Conservation (phyloP, 441 rosid genomes). For the Gossypium trilobum region DNA sequence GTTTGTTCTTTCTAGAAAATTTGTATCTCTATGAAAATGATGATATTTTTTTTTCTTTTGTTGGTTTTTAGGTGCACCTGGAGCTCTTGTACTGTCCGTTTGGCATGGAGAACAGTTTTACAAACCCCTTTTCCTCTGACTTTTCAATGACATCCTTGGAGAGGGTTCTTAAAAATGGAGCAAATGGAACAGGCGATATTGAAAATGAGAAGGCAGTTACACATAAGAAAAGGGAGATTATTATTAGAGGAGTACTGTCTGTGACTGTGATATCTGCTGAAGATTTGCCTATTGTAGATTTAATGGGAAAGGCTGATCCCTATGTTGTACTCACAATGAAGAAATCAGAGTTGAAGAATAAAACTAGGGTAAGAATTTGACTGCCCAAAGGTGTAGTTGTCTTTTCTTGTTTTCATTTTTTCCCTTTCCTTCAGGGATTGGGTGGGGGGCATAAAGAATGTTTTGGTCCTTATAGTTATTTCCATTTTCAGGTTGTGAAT, state of each 20-base stretch:
- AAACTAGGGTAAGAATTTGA: slow-evolving; percentile 60
- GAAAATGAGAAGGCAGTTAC: slow-evolving; percentile 29
- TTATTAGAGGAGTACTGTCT: slow-evolving; percentile 80
- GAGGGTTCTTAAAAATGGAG: slow-evolving; percentile 54
- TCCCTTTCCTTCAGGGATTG: not conserved
- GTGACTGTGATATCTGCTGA: slow-evolving; percentile 78
- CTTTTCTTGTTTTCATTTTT: too few species aligned
- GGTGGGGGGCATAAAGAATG: too few species aligned
- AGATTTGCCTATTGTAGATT: slow-evolving; percentile 62
- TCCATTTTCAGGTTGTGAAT: slow-evolving; percentile 62
- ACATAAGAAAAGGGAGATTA: slow-evolving; percentile 53
- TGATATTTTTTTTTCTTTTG: not conserved
- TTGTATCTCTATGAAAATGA: not conserved
- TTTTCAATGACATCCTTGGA: slow-evolving; percentile 63
- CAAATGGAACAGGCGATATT: slow-evolving; percentile 30
- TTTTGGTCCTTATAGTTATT: not conserved
- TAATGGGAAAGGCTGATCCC: slow-evolving; percentile 93
- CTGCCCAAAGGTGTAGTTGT: slow-evolving; percentile 5
- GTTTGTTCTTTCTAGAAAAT: not conserved
- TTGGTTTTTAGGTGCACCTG: slow-evolving; percentile 55
- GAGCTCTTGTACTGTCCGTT: slow-evolving; percentile 75
- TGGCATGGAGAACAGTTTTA: slow-evolving; percentile 46
- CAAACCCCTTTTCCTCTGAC: slow-evolving; percentile 48
- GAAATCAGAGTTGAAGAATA: slow-evolving; percentile 59
- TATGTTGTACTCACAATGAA: slow-evolving; percentile 72